Evolutionary conservation across 768 basidiomycete genomes (phyloP), one percentile per base, ranked within the genome.

Genomic region (Russula virescens): DNA sequence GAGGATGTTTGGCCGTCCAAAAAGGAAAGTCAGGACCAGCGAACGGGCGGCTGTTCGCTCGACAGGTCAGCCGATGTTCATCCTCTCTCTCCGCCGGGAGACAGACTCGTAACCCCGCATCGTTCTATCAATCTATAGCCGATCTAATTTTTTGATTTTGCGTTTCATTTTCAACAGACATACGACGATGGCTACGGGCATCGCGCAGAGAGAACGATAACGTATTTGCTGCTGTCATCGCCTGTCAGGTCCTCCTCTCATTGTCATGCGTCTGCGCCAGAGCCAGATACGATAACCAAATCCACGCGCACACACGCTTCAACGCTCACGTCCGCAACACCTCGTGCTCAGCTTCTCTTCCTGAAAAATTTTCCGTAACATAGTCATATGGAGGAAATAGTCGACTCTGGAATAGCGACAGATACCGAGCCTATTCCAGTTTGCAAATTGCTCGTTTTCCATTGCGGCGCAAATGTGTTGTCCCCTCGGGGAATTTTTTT

Each of bases 11-110:
- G 53, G 35, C 31, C 35, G 5, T 23, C 53, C 14, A 43, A 60
- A 63, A 60, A 49, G 62, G 62, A 47, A 63, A 25, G 18, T 28
- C 19, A 6, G 52, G 3, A 34, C 62, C 62, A 53, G 38, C 0
- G n/a, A 46, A 14, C 18, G 45, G 62, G 62, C 57, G 62, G n/a
- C 21, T 14, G 53, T 25, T 13, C 11, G 16, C 47, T 49, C 26
- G 48, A 3, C 26, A 13, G 43, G 53, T 55, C 53, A 61, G 53
- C 60, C 60, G 60, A 49, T 21, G 58, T 31, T 31, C 31, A n/a
- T n/a, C n/a, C n/a, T n/a, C n/a, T n/a, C n/a, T 8, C 2, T 42
- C 31, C 31, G 31, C 48, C 21, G 14, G 25, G 13, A 49, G 10
- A 38, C 38, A 5, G 38, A 7, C 38, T 38, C 38, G 21, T 23